Evolutionary conservation across 2,329 filamentous ascomycete genomes (phyloP).

Genomic region (Ceratocystis harringtonii): DNA sequence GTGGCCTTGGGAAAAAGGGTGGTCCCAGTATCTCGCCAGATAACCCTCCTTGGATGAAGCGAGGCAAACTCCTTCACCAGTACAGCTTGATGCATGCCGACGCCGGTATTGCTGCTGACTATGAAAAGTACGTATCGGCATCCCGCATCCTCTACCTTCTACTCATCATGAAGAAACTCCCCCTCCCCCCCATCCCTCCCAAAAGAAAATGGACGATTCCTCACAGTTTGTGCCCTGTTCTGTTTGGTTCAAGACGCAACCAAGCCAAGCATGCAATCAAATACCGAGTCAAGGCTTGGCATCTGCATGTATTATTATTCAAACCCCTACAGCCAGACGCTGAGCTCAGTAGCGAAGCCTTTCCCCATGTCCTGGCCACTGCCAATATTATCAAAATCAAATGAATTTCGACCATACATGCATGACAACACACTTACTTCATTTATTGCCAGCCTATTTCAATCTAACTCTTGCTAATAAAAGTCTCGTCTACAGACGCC

Average conservation of each 20-base stretch:
- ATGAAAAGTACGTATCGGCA: conserved; percentile 43
- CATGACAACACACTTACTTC: background rate
- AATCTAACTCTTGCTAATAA: background rate
- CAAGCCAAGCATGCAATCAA: conserved; percentile 4
- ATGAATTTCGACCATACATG: background rate
- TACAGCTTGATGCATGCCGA: conserved; percentile 64
- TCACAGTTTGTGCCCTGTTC: background rate
- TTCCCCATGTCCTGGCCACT: background rate
- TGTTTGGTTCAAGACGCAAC: background rate
- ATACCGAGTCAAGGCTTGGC: background rate
- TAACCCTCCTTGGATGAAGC: conserved; percentile 37
- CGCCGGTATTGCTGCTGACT: conserved; percentile 58
- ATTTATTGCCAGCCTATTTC: background rate
- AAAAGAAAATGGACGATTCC: no score
- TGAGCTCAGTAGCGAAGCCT: background rate
- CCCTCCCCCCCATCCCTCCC: no score
- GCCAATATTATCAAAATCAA: background rate
- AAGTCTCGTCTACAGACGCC: conserved; percentile 28
- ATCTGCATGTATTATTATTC: background rate
- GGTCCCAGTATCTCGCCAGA: conserved; percentile 36
- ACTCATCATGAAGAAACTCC: background rate
- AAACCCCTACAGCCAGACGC: conserved; percentile 4
- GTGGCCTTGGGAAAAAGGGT: conserved; percentile 35
- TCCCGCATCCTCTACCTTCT: background rate
- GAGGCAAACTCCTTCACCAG: conserved; percentile 43